A percentile compares a stretch with the other conserved stretches of the same genome.
These are phyloP conservation scores for Canna indica DNA, from an alignment of 176 grass and related monocot species.

Conservation along the genomic window DNA sequence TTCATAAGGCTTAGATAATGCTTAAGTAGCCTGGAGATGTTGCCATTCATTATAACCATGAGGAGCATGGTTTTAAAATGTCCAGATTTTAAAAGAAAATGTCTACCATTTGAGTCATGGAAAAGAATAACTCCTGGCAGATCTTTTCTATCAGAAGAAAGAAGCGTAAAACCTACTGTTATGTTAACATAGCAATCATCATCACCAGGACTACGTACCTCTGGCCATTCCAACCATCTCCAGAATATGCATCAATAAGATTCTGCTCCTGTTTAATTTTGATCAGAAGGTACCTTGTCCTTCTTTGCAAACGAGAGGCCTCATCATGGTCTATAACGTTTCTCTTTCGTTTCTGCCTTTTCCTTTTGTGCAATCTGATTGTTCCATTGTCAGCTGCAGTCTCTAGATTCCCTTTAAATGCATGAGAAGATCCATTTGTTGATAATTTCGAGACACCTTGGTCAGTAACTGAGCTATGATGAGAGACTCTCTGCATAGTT, in stretches of 20 bases:
- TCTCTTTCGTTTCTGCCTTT: slow-evolving; percentile 43
- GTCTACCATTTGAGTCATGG: not conserved
- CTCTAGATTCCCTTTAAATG: slow-evolving; percentile 17
- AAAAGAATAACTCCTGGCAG: not conserved
- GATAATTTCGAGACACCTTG: not conserved
- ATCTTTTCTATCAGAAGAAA: not conserved
- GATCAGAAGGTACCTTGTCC: slow-evolving; percentile 66
- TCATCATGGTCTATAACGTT: slow-evolving; percentile 54
- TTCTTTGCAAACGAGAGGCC: slow-evolving; percentile 61
- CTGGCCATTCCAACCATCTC: slow-evolving; percentile 95
- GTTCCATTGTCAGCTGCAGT: slow-evolving; percentile 27
- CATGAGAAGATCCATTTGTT: slow-evolving; percentile 2
- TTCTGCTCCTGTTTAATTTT: slow-evolving; percentile 87
- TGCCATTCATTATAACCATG: not conserved
- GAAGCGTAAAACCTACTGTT: not conserved
- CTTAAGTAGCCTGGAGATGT: not conserved
- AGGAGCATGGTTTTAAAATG: not conserved
- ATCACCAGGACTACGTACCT: slow-evolving; percentile 32
- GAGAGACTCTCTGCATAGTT: slow-evolving; percentile 31
- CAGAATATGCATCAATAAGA: slow-evolving; percentile 87
- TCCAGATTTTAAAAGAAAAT: not conserved
- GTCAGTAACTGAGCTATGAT: slow-evolving; percentile 24
- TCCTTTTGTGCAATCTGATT: slow-evolving; percentile 24
- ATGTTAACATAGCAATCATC: not conserved
- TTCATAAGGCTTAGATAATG: not conserved